Percentiles rank a stretch among this genome's conserved stretches.
phyloP scores from a whole-genome alignment of 2,329 filamentous ascomycete species.

The Cercospora sojina region DNA sequence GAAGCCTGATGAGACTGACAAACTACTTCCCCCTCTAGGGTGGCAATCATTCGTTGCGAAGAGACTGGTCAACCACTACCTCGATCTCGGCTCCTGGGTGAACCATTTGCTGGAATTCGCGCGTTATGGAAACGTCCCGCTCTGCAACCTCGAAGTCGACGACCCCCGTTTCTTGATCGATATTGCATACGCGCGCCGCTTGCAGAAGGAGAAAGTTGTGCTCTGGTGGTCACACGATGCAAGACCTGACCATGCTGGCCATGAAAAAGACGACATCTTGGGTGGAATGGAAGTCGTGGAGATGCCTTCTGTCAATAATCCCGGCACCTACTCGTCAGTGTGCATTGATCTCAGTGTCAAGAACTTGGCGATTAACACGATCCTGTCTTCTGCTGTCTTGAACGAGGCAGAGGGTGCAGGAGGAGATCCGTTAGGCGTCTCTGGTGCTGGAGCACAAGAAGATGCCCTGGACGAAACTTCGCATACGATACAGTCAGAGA shows the following conservation, averaged over 20 bases:
- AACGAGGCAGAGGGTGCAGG: constrained; percentile 85
- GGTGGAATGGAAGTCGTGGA: constrained; percentile 76
- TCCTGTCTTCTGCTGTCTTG: constrained; percentile 92
- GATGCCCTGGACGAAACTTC: constrained; percentile 61
- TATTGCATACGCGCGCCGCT: constrained; percentile 83
- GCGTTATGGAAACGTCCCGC: constrained; percentile 86
- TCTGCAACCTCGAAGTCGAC: constrained; percentile 93
- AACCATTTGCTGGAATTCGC: constrained; percentile 83
- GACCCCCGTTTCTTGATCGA: constrained; percentile 95
- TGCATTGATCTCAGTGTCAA: constrained; percentile 93
- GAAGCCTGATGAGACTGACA: constrained; percentile 78
- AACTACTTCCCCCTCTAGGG: constrained; percentile 82
- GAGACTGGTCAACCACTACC: constrained; percentile 81
- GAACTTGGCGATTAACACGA: constrained; percentile 96
- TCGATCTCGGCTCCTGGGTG: constrained; percentile 91
- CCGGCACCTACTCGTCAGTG: constrained; percentile 90
- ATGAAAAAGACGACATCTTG: constrained; percentile 87
- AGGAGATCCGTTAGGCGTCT: constrained; percentile 76
- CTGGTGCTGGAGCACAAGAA: constrained; percentile 66
- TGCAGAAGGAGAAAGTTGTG: constrained; percentile 89
- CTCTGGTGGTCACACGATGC: constrained; percentile 93
- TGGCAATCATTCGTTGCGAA: constrained; percentile 91
- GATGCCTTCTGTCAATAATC: constrained; percentile 91
- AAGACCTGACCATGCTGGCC: constrained; percentile 89
- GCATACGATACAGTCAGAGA: constrained; percentile 77